Base-by-base conservation (phyloP, 495 filamentous ascomycete genomes). In the Penicillium lagena region DNA sequence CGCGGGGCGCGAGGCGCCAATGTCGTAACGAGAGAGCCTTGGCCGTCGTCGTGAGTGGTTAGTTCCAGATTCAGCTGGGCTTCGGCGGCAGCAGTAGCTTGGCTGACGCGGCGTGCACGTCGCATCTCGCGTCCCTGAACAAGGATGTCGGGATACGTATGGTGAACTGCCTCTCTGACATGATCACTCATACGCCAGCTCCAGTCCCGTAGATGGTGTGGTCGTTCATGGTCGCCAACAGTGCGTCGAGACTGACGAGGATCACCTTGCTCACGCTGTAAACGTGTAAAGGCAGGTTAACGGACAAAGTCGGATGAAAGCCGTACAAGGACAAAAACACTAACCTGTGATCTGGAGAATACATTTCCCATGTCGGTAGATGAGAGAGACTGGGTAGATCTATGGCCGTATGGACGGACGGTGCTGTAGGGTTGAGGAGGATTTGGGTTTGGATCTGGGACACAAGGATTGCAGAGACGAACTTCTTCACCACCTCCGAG, bases 401-500 rank as follows among this genome's bases (percentile, higher is more conserved):
- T 43, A 27, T 63, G 60, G 29, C 55, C 59, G 28, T 47, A 42
- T 15, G 54, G 35, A 27, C 62, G 60, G 27, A 62, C 37, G 32
- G 57, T 38, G 11, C 44, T 40, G 40, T 63, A 72, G 22, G 22
- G 22, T 10, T 55, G 56, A 28, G 58, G 52, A 7, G 87, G 89
- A 29, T 82, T 76, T 12, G 77, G 85, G 51, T 93, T 94, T 3
- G 90, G 90, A 64, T 96, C 90, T 22, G 89, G 90, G 14, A 96
- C 90, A 57, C 90, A 96, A 1, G 90, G 90, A 57, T 96, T 95
- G 73, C 90, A 96, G 9, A 96, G 81, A 40, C 90, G 78, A 33
- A 96, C 90, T 66, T 88, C 81, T 58, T 90, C 87, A 9, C 90
- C 89, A 35, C 90, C 90, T 22, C 80, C 82, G 3, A 88, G 69